These are phyloP conservation scores for Pythium dissotocum DNA, from an alignment of 352 stramenopile species.

Conservation along the genomic window DNA sequence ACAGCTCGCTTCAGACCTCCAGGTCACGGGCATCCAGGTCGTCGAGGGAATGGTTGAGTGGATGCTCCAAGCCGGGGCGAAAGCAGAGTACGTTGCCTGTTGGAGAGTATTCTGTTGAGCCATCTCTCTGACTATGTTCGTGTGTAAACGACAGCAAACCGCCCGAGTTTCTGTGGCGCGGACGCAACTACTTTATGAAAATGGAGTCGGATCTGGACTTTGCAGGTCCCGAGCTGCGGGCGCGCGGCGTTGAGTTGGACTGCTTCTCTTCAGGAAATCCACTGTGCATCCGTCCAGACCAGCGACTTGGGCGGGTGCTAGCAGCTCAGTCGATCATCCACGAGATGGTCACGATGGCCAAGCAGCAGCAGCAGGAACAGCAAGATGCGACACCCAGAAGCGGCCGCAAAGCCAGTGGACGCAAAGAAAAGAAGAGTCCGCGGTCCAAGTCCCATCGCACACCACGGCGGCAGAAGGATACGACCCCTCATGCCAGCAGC, in stretches of 20 bases:
- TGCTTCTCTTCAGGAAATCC: constrained; percentile 59
- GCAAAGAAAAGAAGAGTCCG: constrained; percentile 6
- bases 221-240: constrained; percentile 49
- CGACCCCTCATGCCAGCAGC: not conserved
- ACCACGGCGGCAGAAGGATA: not conserved
- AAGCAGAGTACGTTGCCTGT: constrained; percentile 52
- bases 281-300: constrained; percentile 64
- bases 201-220: constrained; percentile 76
- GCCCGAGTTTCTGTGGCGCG: constrained; percentile 70
- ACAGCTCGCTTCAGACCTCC: constrained; percentile 63
- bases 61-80: constrained; percentile 74
- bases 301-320: constrained; percentile 68
- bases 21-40: constrained; percentile 67
- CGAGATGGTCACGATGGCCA: constrained; percentile 61
- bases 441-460: not conserved
- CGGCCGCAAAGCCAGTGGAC: not conserved
- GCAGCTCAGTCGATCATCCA: constrained; percentile 72
- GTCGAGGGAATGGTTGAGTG: constrained; percentile 79
- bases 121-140: not conserved
- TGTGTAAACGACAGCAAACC: constrained; percentile 38
- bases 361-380: not conserved
- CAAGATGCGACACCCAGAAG: not conserved
- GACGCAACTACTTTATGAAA: constrained; percentile 76
- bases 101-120: not conserved
- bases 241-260: constrained; percentile 52